A percentile compares a stretch with the other conserved stretches of the same genome.
phyloP scores from a whole-genome alignment of 148 eudicot genomes.

The Nyssa sinensis region DNA sequence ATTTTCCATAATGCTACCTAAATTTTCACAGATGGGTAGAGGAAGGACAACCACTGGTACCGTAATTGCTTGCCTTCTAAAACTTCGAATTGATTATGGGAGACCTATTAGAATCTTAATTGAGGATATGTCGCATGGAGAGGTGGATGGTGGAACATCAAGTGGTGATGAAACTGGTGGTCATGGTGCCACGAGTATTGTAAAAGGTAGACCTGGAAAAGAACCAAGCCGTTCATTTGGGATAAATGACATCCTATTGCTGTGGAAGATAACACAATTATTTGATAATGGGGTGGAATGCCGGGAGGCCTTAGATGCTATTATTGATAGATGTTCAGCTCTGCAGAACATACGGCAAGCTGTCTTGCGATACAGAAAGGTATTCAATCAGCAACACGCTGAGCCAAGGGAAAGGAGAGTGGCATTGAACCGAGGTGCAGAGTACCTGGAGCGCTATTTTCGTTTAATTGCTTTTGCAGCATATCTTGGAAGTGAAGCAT shows the following conservation, averaged over 20 bases:
- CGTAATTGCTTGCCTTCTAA: constrained; percentile 91
- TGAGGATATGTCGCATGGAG: constrained; percentile 48
- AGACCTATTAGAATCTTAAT: constrained; percentile 65
- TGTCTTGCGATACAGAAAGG: constrained; percentile 71
- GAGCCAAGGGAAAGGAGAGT: constrained; percentile 92
- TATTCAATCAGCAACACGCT: constrained; percentile 80
- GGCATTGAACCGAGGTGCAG: constrained; percentile 92
- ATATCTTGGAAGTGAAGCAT: constrained; percentile 93
- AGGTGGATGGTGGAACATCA: constrained; percentile 45
- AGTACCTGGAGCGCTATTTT: constrained; percentile 90
- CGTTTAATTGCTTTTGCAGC: constrained; percentile 96
- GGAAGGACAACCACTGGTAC: constrained; percentile 98
- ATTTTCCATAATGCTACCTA: constrained; percentile 10
- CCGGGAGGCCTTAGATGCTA: constrained; percentile 89
- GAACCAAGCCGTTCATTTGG: constrained; percentile 66
- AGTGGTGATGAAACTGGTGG: constrained; percentile 68
- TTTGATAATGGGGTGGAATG: constrained; percentile 96
- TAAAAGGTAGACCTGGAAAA: constrained; percentile 34
- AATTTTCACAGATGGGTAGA: constrained; percentile 76
- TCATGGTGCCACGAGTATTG: constrained; percentile 33
- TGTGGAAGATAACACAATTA: constrained; percentile 95
- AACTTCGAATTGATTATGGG: constrained; percentile 84
- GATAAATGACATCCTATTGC: constrained; percentile 80
- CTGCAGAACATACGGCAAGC: constrained; percentile 95
- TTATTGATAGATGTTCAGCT: constrained; percentile 93